Base-by-base conservation (phyloP, 306 rosid genomes). In the Potentilla sterilis region DNA sequence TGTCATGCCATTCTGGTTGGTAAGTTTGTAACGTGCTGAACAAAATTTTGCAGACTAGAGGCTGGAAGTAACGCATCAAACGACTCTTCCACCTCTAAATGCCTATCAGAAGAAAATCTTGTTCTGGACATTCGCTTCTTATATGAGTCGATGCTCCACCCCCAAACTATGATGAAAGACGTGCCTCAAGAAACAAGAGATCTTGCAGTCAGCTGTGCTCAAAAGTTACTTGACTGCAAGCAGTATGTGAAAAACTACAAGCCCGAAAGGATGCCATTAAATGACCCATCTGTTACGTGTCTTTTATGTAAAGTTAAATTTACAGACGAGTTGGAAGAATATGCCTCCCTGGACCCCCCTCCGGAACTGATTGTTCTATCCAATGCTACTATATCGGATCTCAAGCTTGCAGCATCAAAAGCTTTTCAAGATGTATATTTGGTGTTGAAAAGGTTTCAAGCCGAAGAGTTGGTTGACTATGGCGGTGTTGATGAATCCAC, bases 151-250 rank as follows among this genome's bases (percentile, higher is more conserved):
- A 80, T 95, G 82, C 91, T 95, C 69, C 96, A 92, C 68, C 97
- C 96, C 16, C 92, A 80, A 64, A 89, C 86, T 74, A 87, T 86
- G 93, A 69, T 78, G 61, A 83, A 62, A 80, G 76, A 83, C 52
- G 85, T 76, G 12, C 85, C 90, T 42, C 89, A 82, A 79, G 87
- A 72, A 76, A 86, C 82, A 55, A 86, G 89, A 83, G 86, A 64
- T 78, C 79, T 81, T 34, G 96, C 89, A 19, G 70, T 83, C 73
- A 83, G 83, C 82, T 85, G 95, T 9, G 92, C 93, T 41, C 87
- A 86, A 68, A 95, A 90, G 78, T 93, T 95, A 73, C 83, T 95
- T 52, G 97, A 95, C 86, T 95, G 97, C 96, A 95, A 95, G 88
- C 98, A 95, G 86, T 95, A 92, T 77, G 88, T 90, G 52, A 95